Conservation (phyloP, 192 early-diverging fungal species). For the Chytriomyces confervae region DNA sequence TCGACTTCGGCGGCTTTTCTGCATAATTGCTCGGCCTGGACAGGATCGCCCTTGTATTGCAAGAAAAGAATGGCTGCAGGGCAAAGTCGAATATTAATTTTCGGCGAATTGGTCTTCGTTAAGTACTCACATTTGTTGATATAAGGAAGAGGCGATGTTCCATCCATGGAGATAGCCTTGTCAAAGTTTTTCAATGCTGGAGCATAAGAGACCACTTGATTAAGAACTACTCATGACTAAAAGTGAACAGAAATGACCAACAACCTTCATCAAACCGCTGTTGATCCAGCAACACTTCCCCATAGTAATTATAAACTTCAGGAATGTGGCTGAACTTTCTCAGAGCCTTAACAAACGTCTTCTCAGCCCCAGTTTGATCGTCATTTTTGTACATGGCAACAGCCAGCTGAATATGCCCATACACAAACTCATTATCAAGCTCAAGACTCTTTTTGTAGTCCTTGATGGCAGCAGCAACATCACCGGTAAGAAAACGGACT, state of each 20-base stretch:
- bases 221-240: too few species aligned
- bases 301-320: conserved; percentile 97
- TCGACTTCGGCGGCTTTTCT: conserved; percentile 85
- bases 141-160: conserved; percentile 85
- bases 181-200: conserved; percentile 80
- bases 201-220: not conserved
- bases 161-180: conserved; percentile 57
- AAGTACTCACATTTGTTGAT: conserved; percentile 85
- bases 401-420: conserved; percentile 76
- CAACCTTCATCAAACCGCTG: conserved; percentile 70
- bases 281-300: conserved; percentile 91
- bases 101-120: not conserved
- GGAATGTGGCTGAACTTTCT: conserved; percentile 76
- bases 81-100: not conserved
- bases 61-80: conserved; percentile 58
- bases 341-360: conserved; percentile 80
- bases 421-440: conserved; percentile 86
- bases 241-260: not conserved
- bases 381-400: conserved; percentile 58
- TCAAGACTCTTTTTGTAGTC: conserved; percentile 83
- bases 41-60: conserved; percentile 75
- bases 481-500: conserved; percentile 81
- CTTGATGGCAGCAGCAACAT: conserved; percentile 77
- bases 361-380: conserved; percentile 71
- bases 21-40: conserved; percentile 75